Evolutionary conservation across 2,329 filamentous ascomycete species (phyloP).

Genomic region (Fusarium albosuccineum): DNA sequence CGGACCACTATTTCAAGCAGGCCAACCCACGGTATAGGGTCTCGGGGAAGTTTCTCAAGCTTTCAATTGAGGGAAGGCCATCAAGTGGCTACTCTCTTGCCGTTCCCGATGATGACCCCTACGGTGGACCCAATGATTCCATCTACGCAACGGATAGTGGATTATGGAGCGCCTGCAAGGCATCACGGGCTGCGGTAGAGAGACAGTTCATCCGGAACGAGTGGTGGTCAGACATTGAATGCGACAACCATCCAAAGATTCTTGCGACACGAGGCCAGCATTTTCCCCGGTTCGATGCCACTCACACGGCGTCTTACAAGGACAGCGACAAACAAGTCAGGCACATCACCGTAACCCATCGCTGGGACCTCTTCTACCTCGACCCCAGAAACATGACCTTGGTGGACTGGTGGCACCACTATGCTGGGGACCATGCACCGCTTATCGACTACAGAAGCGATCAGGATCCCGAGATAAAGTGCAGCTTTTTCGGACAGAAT

Average conservation of each 20-base stretch:
- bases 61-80: not conserved
- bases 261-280: not conserved
- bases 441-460: not conserved
- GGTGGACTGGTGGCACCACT: slow-evolving; percentile 7
- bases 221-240: slow-evolving; percentile 26
- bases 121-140: slow-evolving; percentile 22
- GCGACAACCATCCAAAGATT: slow-evolving; percentile 1
- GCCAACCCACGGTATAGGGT: not conserved
- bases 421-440: not conserved
- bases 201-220: slow-evolving; percentile 20
- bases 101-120: slow-evolving; percentile 10
- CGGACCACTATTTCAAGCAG: not conserved
- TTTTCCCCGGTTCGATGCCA: accelerated
- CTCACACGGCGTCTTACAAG: slow-evolving; percentile 23
- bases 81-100: not conserved
- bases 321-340: not conserved
- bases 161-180: slow-evolving; percentile 21
- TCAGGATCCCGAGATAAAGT: not conserved
- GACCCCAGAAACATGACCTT: slow-evolving; percentile 7
- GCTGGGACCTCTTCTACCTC: slow-evolving; percentile 18
- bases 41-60: not conserved
- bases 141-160: slow-evolving; percentile 27
- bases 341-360: slow-evolving; percentile 21
- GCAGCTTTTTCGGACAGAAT: slow-evolving; percentile 21
- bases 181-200: slow-evolving; percentile 29